Evolutionary conservation across 169 alveolate species (phyloP).

Genomic region (Eimeria acervulina): DNA sequence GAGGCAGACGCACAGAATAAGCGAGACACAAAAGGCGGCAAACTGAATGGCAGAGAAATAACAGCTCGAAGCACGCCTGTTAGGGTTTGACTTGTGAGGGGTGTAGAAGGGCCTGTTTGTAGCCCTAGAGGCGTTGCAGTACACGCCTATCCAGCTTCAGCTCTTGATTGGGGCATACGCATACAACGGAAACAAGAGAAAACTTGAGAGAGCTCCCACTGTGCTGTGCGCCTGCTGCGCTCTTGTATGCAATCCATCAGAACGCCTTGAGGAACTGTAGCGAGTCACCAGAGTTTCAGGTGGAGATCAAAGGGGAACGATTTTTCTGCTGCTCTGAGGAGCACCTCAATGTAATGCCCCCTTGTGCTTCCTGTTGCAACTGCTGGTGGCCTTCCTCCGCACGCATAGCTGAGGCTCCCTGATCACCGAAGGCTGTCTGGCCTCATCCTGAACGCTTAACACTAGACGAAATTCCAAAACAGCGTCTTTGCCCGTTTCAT

Average conservation of each 20-base stretch:
- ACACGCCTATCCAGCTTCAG: not conserved
- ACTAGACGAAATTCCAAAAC: not conserved
- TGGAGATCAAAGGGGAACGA: slow-evolving; percentile 31
- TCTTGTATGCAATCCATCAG: not conserved
- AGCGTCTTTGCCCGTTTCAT: not conserved
- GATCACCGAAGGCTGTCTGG: not conserved
- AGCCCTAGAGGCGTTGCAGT: not conserved
- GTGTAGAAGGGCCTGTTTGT: not conserved
- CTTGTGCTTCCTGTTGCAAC: not conserved
- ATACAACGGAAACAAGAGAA: not conserved
- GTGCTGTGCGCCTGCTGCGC: not conserved
- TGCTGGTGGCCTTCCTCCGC: not conserved
- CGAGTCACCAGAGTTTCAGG: not conserved
- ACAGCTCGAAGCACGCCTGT: not conserved
- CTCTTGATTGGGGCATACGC: not conserved
- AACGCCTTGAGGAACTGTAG: slow-evolving; percentile 68
- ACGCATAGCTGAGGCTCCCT: not conserved
- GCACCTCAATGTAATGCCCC: slow-evolving; percentile 1
- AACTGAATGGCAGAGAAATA: not conserved
- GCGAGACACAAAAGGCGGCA: not conserved
- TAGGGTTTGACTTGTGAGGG: not conserved
- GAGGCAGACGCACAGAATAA: too few species aligned
- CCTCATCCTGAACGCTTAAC: not conserved
- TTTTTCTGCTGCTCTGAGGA: slow-evolving; percentile 51
- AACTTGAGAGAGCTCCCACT: not conserved